Conservation (phyloP, 129 eudicot genomes). For the Tagetes patula region DNA sequence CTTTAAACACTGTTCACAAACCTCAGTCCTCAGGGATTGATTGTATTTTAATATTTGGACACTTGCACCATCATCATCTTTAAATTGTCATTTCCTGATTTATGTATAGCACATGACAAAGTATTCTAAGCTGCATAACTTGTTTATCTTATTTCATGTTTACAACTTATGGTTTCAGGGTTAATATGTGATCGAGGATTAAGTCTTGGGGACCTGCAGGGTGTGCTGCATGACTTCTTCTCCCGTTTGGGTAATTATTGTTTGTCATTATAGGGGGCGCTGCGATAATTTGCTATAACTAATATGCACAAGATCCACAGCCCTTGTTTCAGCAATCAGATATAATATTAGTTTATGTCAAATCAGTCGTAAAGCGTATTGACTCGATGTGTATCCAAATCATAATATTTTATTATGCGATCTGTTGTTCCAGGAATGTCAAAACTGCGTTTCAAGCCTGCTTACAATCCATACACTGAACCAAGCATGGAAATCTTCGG, state of each 20-base stretch:
- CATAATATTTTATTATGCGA: neutral
- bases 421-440: slow-evolving; percentile 69
- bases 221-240: slow-evolving; percentile 86
- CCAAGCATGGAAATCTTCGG: slow-evolving; percentile 99
- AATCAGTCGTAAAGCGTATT: too few species aligned
- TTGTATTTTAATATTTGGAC: neutral
- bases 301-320: neutral
- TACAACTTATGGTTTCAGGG: slow-evolving; percentile 50
- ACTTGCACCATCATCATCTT: slow-evolving; percentile 6
- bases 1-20: neutral
- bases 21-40: neutral
- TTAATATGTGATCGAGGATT: slow-evolving; percentile 88
- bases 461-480: slow-evolving; percentile 97
- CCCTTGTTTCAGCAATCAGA: neutral
- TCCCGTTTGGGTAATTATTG: slow-evolving; percentile 62
- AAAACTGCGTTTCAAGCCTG: slow-evolving; percentile 93
- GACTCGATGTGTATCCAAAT: neutral
- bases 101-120: neutral
- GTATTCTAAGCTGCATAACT: neutral
- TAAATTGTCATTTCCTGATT: neutral
- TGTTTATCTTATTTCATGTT: neutral
- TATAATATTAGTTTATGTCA: too few species aligned
- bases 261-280: neutral
- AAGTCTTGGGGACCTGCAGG: slow-evolving; percentile 87
- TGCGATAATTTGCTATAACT: neutral